These are phyloP conservation scores for Solioccasus polychromus DNA, from an alignment of 768 basidiomycete genomes.

Conservation along the genomic window DNA sequence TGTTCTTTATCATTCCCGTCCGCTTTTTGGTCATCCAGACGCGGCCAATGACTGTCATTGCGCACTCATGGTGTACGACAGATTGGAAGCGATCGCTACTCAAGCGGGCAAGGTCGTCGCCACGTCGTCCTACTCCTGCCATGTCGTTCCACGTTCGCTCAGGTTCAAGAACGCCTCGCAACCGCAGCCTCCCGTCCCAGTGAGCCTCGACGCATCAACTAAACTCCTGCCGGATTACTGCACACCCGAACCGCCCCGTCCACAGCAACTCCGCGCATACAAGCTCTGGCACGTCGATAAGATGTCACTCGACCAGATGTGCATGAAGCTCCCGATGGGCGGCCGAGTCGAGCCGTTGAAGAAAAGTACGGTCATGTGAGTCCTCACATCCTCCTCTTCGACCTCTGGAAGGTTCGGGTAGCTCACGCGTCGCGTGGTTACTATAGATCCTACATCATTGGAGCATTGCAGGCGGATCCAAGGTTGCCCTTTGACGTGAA, in stretches of 20 bases:
- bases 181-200: background rate
- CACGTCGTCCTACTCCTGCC: conserved; percentile 22
- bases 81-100: conserved; percentile 33
- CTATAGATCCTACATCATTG: conserved; percentile 41
- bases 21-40: conserved; percentile 29
- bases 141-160: conserved; percentile 19
- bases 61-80: conserved; percentile 42
- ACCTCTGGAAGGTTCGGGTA: background rate
- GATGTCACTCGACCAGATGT: conserved; percentile 38
- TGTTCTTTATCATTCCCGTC: background rate
- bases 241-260: conserved; percentile 29
- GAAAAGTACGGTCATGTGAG: conserved; percentile 47
- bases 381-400: background rate
- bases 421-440: too few relatives aligned
- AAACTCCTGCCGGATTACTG: conserved; percentile 21
- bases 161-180: background rate
- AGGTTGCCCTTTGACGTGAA: conserved; percentile 36
- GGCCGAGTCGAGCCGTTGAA: conserved; percentile 38
- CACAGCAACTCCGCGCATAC: conserved; percentile 44
- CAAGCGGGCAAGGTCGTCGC: conserved; percentile 17
- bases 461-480: conserved; percentile 39
- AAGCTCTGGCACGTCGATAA: conserved; percentile 39
- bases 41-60: conserved; percentile 53
- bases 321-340: conserved; percentile 34
- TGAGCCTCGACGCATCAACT: background rate